These are phyloP conservation scores for Coniochaeta ligniaria DNA, from an alignment of 2,329 filamentous ascomycete genomes.

Conservation along the genomic window DNA sequence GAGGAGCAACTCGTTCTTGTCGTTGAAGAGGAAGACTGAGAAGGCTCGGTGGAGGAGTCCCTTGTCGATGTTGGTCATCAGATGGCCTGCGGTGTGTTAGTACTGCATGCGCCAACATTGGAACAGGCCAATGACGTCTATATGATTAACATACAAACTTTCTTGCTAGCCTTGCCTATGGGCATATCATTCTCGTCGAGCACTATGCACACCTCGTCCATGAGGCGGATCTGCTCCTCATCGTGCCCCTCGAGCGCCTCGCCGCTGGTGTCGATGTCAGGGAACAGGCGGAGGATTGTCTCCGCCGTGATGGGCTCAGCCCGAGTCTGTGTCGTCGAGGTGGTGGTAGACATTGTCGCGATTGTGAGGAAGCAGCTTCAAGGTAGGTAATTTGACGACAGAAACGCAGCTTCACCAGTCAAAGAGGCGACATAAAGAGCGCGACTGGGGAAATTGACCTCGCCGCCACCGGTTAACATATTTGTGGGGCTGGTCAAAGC, in stretches of 20 bases:
- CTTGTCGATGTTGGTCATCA: constrained; percentile 98
- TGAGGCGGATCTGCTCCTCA: constrained; percentile 93
- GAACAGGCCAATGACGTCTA: constrained; percentile 5
- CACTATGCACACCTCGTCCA: constrained; percentile 99
- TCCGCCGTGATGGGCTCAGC: constrained; percentile 70
- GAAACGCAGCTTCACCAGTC: not conserved
- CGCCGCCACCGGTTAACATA: not conserved
- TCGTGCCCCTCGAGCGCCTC: constrained; percentile 84
- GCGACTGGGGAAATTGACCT: not conserved
- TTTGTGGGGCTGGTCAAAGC: not conserved
- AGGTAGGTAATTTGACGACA: too few species aligned
- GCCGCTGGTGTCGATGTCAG: constrained; percentile 67
- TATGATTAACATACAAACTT: constrained; percentile 64
- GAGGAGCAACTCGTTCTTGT: constrained; percentile 82
- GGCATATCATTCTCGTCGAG: constrained; percentile 85
- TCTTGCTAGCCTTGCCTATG: constrained; percentile 96
- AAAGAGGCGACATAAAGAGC: not conserved
- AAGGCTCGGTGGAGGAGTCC: constrained; percentile 95
- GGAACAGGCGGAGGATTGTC: constrained; percentile 81
- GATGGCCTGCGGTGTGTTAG: constrained; percentile 59
- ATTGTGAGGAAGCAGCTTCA: not conserved
- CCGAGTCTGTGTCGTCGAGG: constrained; percentile 40
- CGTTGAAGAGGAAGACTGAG: constrained; percentile 96
- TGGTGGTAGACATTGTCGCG: constrained; percentile 23
- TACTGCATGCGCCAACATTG: constrained; percentile 4